Evolutionary conservation across 179 eudicot species (phyloP).

Genomic region (Spergularia azorica): DNA sequence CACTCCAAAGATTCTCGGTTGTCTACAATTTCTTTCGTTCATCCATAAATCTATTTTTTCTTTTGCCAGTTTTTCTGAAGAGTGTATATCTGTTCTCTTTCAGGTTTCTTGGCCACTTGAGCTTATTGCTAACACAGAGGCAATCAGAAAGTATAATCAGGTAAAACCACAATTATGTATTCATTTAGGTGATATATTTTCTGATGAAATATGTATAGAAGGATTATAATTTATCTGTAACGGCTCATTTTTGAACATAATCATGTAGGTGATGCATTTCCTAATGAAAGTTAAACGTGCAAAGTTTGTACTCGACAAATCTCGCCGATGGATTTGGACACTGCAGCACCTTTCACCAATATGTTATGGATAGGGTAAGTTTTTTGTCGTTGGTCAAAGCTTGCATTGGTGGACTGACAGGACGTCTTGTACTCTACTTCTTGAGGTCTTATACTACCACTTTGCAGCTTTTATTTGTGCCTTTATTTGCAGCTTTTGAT

Average conservation of each 20-base stretch:
- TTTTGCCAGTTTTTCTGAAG: background rate
- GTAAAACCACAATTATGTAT: constrained; percentile 33
- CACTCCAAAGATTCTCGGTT: background rate
- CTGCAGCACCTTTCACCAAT: constrained; percentile 99
- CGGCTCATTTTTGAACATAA: constrained; percentile 16
- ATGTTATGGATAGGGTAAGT: constrained; percentile 97
- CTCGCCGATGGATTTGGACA: constrained; percentile 99
- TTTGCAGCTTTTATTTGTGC: background rate
- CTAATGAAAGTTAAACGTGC: constrained; percentile 92
- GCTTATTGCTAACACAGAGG: constrained; percentile 85
- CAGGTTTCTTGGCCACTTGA: constrained; percentile 99
- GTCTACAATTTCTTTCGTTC: background rate
- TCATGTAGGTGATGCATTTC: constrained; percentile 86
- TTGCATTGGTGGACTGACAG: background rate
- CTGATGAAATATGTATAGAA: constrained; percentile 24
- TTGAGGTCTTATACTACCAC: background rate
- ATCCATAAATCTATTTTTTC: background rate
- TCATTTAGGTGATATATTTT: constrained; percentile 74
- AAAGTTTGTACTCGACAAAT: constrained; percentile 93
- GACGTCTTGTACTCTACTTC: background rate
- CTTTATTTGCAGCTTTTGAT: background rate
- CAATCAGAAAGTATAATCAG: constrained; percentile 93
- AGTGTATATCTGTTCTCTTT: constrained; percentile 20
- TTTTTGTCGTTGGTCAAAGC: constrained; percentile 15
- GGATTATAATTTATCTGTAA: background rate